These are phyloP conservation scores for Talaromyces sp. DNA, from an alignment of 2,329 filamentous ascomycete species.

Conservation along the genomic window DNA sequence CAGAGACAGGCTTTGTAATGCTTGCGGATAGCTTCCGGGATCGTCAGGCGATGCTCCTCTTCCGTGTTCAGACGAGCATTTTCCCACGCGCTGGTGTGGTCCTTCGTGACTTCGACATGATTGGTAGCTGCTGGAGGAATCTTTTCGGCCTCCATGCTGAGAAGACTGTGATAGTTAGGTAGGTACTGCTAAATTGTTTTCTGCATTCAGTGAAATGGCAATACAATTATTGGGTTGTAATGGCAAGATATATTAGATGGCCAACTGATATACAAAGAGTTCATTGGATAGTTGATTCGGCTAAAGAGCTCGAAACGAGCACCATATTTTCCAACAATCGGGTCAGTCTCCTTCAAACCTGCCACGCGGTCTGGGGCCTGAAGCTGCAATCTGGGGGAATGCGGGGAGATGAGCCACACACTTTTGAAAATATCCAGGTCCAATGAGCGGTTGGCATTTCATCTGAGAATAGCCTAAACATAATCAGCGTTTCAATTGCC, in stretches of 20 bases:
- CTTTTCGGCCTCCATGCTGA: conserved; percentile 14
- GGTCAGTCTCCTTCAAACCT: not conserved
- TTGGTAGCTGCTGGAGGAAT: not conserved
- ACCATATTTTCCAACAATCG: not conserved
- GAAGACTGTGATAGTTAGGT: too few species aligned
- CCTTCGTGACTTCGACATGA: conserved; percentile 15
- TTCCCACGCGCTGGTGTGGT: not conserved
- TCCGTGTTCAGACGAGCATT: conserved; percentile 45
- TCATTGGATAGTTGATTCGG: not conserved
- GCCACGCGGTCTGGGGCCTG: not conserved
- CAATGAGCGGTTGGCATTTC: not conserved
- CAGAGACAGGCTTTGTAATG: conserved; percentile 85
- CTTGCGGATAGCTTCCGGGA: conserved; percentile 72
- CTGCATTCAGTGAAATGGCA: not conserved
- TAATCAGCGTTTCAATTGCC: not conserved
- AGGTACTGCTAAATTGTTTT: not conserved
- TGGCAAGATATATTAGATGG: not conserved
- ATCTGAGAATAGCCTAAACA: not conserved
- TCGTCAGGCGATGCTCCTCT: conserved; percentile 62
- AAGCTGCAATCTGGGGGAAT: not conserved
- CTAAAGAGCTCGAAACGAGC: not conserved
- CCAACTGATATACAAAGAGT: not conserved
- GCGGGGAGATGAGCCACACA: conserved; percentile 4
- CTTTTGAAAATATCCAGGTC: conserved; percentile 28
- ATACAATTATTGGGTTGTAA: not conserved